Evolutionary conservation across 352 stramenopile genomes (phyloP), one percentile per base, ranked within the genome.

Genomic region (Globisporangium megalacanthum): DNA sequence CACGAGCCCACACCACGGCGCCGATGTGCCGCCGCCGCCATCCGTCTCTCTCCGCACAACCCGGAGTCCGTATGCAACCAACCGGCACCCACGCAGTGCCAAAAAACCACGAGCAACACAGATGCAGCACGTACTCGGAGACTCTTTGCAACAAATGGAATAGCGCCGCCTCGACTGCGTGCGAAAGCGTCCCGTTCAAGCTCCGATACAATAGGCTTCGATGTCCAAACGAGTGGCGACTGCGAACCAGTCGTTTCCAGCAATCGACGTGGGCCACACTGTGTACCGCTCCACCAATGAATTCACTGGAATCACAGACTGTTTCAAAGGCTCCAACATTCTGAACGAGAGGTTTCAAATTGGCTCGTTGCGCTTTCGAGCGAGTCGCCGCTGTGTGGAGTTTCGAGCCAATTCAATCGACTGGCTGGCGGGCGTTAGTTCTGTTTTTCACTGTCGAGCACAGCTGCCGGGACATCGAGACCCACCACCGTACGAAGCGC

Each of bases 61-160:
- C 5, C 17, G 6, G 6, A 48, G 17, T 14, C 15, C 2, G 4
- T 4, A 19, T 42, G 50, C 45, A 56, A 67, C 14, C 45, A 56
- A 67, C 14, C 51, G 33, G 36, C 22, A 15, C 14, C 13, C 6
- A 17, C 35, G 42, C 19, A 54, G 37, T 33, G 22, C 6, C n/a
- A n/a, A n/a, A n/a, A 39, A 39, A 13, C 6, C 7, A 15, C 15
- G 48, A 39, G 68, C 20, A 59, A 22, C 22, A 59, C 54, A 31
- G 47, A 58, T 33, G 61, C 9, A 42, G 49, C 56, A 92, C 83
- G 73, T 92, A 92, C 83, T 90, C 75, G 86, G 79, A 88, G 73
- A 74, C 83, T 86, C 77, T 89, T 86, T 89, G 83, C 83, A 92
- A 92, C 83, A 90, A 86, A 81, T 78, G 72, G 65, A 64, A 68